A percentile compares a stretch with the other conserved stretches of the same genome.
phyloP scores from a whole-genome alignment of 495 filamentous ascomycete genomes.

The Penicillium taxi region DNA sequence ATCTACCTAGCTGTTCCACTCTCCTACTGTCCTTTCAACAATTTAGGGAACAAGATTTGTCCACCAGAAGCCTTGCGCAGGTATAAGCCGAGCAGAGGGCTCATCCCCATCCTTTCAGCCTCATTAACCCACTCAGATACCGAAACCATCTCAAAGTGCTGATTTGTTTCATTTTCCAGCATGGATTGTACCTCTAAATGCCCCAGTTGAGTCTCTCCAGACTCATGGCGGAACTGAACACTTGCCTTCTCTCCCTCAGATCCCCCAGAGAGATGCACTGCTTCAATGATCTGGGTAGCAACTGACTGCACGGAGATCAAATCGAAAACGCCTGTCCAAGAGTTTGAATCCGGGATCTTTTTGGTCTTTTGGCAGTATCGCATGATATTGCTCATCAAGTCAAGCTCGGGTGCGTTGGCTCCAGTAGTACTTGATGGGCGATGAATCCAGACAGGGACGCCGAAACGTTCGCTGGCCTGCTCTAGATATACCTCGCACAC shows the following conservation, averaged over 20 bases:
- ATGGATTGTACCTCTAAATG: slow-evolving; percentile 11
- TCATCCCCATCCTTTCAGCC: slow-evolving; percentile 20
- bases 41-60: slow-evolving; percentile 12
- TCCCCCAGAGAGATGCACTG: slow-evolving; percentile 4
- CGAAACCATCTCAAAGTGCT: slow-evolving; percentile 9
- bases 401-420: slow-evolving; percentile 14
- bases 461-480: slow-evolving; percentile 12
- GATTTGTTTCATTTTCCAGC: slow-evolving; percentile 11
- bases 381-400: slow-evolving; percentile 22
- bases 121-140: slow-evolving; percentile 12
- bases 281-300: slow-evolving; percentile 11
- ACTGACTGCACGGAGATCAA: slow-evolving; percentile 20
- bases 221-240: slow-evolving; percentile 9
- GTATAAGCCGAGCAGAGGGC: slow-evolving; percentile 13
- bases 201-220: slow-evolving; percentile 13
- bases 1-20: not conserved
- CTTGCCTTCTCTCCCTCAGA: not conserved
- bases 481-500: slow-evolving; percentile 45
- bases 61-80: slow-evolving; percentile 12
- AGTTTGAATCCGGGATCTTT: slow-evolving; percentile 12
- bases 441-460: slow-evolving; percentile 35
- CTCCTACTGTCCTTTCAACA: slow-evolving; percentile 8
- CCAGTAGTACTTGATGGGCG: slow-evolving; percentile 25
- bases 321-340: slow-evolving; percentile 18
- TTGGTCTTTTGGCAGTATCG: slow-evolving; percentile 10